Evolutionary conservation across 768 basidiomycete genomes (phyloP), one percentile per base, ranked within the genome.

Genomic region (Tricholoma flavovirens): DNA sequence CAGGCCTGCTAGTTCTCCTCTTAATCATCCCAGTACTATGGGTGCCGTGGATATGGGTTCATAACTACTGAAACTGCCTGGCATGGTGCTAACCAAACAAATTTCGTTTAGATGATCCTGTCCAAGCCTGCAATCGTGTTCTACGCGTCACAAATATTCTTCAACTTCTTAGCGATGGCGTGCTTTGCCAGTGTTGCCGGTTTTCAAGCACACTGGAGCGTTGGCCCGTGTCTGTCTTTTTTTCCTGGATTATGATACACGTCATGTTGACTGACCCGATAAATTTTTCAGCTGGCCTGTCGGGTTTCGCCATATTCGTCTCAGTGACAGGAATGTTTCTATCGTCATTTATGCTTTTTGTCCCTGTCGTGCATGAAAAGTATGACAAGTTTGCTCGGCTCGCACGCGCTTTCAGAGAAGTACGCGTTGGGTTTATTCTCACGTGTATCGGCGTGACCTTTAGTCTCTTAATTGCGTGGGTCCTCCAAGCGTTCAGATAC

Each of bases 151-250:
- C 89, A 96, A 75, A 80, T 84, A 53, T 94, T 98, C 78, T 93
- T 96, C 83, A 87, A 88, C 69, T 97, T 98, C 67, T 79, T 98
- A 46, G 83, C 91, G 11, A 88, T 96, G 83, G 88, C 87, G 48
- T 95, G 92, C 66, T 93, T 92, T 63, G 95, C 90, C 7, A 86
- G 88, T 62, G 89, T 93, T 3, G 94, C 94, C 0, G 75, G 77
- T 19, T 98, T 96, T 70, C 94, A 98, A 64, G 85, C 90, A 4
- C 87, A 88, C 61, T 94, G 83, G 83, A 66, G 77, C 9, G 80
- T 96, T 21, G 90, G 90, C 7, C 90, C 92, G 36, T 97, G 94
- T 96, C 62, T 62, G 93, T 29, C 4, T 83, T 50, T 35, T 32
- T 52, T 43, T 54, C 35, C 48, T 49, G 22, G 2, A n/a, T n/a